phyloP scores from a whole-genome alignment of 257 asterid genomes.

The Ocimum tenuiflorum region DNA sequence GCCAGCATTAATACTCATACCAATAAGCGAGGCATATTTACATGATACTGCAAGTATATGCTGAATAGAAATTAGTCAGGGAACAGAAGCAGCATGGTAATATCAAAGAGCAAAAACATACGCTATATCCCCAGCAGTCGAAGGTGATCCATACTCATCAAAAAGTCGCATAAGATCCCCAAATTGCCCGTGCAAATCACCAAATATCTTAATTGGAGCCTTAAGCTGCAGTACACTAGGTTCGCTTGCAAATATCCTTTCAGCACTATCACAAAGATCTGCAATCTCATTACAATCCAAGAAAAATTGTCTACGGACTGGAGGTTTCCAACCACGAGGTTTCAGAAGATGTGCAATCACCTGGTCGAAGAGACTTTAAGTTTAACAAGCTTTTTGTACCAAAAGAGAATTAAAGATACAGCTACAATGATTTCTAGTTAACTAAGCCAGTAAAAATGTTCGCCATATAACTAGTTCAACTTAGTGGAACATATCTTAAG shows the following conservation, averaged over 20 bases:
- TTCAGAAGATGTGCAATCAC: conserved; percentile 86
- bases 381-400: conserved; percentile 6
- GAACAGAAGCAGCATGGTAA: neutral
- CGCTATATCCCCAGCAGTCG: conserved; percentile 99
- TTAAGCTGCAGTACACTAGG: conserved; percentile 87
- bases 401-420: neutral
- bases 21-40: neutral
- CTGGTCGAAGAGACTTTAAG: conserved; percentile 33
- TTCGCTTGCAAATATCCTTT: conserved; percentile 83
- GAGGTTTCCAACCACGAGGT: conserved; percentile 99
- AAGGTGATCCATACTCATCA: conserved; percentile 98
- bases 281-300: conserved; percentile 97
- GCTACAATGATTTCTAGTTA: neutral
- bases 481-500: conserved; percentile 1
- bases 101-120: conserved; percentile 33
- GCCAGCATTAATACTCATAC: neutral
- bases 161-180: conserved; percentile 99
- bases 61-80: neutral
- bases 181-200: conserved; percentile 98
- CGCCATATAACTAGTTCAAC: neutral
- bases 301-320: conserved; percentile 92
- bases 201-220: conserved; percentile 97
- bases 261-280: conserved; percentile 98
- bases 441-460: conserved; percentile 7
- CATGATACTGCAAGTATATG: neutral